A percentile compares a stretch with the other conserved stretches of the same genome.
Evolutionary conservation across 176 grass and related monocot genomes (phyloP).

Genomic region (Paspalum notatum): DNA sequence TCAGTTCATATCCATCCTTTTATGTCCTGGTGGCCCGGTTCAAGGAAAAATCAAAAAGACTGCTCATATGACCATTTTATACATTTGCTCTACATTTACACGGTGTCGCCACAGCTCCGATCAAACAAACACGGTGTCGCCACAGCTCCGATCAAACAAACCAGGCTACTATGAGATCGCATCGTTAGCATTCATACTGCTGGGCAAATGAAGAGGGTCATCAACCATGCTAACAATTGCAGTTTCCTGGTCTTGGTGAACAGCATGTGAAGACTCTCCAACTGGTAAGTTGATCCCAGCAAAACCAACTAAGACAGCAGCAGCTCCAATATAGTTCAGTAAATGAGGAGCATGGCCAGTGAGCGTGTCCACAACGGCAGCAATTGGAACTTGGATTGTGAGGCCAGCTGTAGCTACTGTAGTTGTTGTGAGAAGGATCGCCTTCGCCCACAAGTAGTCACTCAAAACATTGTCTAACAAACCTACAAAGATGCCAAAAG

Average conservation of each 20-base stretch:
- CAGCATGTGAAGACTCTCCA: conserved; percentile 37
- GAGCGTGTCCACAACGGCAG: conserved; percentile 78
- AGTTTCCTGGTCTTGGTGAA: conserved; percentile 52
- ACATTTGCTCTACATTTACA: neutral
- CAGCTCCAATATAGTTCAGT: conserved; percentile 71
- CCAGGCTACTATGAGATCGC: conserved; percentile 14
- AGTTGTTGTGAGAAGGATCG: conserved; percentile 87
- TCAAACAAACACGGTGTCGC: neutral
- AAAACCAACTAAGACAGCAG: conserved; percentile 84
- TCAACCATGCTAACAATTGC: conserved; percentile 42
- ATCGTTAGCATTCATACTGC: conserved; percentile 28
- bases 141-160: neutral
- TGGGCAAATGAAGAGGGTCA: conserved; percentile 43
- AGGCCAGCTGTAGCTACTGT: conserved; percentile 95
- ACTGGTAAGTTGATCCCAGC: conserved; percentile 81
- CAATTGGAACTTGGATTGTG: conserved; percentile 93
- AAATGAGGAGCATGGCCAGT: conserved; percentile 79
- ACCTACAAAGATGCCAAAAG: conserved; percentile 50
- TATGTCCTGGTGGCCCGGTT: neutral
- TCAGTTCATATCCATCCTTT: conserved; percentile 13
- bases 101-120: neutral
- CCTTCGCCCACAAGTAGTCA: conserved; percentile 95
- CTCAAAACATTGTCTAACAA: conserved; percentile 97
- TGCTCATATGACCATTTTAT: neutral
- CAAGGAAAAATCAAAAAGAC: neutral